Percentiles rank a stretch among this genome's conserved stretches.
phyloP scores from a whole-genome alignment of 2,329 filamentous ascomycete species.

The Pseudofabraea citricarpa region DNA sequence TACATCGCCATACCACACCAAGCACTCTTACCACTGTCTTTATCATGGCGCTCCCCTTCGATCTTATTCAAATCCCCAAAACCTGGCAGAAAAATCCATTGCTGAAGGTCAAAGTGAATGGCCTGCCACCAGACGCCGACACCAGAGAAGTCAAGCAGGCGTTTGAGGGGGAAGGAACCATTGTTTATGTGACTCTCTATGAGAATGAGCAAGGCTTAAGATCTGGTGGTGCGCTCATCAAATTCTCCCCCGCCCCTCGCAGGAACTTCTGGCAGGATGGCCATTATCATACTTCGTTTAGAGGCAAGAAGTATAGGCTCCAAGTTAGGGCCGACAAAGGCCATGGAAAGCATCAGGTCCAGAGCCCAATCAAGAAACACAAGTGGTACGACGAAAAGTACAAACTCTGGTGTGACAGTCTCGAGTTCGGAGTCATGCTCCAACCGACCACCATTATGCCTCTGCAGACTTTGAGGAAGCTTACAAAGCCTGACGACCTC shows the following conservation, averaged over 20 bases:
- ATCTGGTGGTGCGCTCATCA: conserved; percentile 40
- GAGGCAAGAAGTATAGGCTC: too few species aligned
- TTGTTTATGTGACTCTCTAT: conserved; percentile 53
- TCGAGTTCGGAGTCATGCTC: conserved; percentile 60
- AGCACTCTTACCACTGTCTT: not conserved
- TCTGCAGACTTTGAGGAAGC: conserved; percentile 44
- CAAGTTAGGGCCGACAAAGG: too few species aligned
- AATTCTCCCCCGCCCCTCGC: conserved; percentile 53
- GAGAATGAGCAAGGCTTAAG: conserved; percentile 32
- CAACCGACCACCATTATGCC: conserved; percentile 51
- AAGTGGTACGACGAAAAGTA: conserved; percentile 31
- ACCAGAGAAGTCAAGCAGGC: conserved; percentile 41
- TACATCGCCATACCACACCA: not conserved
- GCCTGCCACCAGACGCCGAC: conserved; percentile 31
- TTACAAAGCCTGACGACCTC: conserved; percentile 17
- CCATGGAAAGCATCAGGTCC: too few species aligned
- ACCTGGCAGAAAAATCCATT: conserved; percentile 31
- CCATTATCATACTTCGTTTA: too few species aligned
- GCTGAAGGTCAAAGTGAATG: conserved; percentile 4
- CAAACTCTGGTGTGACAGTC: conserved; percentile 35
- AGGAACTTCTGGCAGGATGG: conserved; percentile 43
- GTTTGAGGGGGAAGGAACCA: conserved; percentile 46
- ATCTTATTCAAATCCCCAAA: too few species aligned
- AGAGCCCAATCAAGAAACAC: conserved; percentile 27
- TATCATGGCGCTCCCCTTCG: too few species aligned